Conservation (phyloP, 139 green algal genomes). For the Ostreobium quekettii region DNA sequence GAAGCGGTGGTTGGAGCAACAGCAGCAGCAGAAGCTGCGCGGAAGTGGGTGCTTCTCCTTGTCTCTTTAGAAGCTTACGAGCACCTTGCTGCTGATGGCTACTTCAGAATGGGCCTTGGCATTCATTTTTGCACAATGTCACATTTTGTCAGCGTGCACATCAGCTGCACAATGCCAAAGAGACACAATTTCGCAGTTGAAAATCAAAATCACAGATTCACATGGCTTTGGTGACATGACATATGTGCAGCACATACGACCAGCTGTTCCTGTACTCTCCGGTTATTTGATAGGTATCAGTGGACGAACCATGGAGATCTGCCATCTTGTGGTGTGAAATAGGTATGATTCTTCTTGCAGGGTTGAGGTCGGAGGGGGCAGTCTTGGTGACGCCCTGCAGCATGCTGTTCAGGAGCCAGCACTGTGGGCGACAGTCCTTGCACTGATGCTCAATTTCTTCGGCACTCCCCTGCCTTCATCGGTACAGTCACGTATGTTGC, state of each 20-base stretch:
- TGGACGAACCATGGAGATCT: background rate
- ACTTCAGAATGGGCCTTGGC: background rate
- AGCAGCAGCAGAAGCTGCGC: conserved; percentile 47
- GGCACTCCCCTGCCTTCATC: background rate
- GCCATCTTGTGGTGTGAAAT: background rate
- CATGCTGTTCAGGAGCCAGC: conserved; percentile 27
- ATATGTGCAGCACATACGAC: background rate
- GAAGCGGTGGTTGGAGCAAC: conserved; percentile 53
- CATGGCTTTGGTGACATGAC: background rate
- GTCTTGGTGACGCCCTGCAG: conserved; percentile 25
- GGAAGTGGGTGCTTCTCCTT: background rate
- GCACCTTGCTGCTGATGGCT: background rate
- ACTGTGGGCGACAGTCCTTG: conserved; percentile 4
- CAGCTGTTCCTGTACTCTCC: background rate
- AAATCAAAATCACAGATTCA: background rate
- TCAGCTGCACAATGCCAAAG: background rate
- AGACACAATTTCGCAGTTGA: background rate
- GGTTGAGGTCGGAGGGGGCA: conserved; percentile 43
- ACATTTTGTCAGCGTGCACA: background rate
- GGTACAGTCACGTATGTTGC: conserved; percentile 13
- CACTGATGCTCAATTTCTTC: background rate
- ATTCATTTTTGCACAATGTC: background rate
- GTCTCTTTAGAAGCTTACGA: background rate
- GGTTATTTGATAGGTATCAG: no score
- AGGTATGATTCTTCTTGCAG: conserved; percentile 11